Base-by-base conservation (phyloP, 2,329 filamentous ascomycete species). In the Aaosphaeria arxii region DNA sequence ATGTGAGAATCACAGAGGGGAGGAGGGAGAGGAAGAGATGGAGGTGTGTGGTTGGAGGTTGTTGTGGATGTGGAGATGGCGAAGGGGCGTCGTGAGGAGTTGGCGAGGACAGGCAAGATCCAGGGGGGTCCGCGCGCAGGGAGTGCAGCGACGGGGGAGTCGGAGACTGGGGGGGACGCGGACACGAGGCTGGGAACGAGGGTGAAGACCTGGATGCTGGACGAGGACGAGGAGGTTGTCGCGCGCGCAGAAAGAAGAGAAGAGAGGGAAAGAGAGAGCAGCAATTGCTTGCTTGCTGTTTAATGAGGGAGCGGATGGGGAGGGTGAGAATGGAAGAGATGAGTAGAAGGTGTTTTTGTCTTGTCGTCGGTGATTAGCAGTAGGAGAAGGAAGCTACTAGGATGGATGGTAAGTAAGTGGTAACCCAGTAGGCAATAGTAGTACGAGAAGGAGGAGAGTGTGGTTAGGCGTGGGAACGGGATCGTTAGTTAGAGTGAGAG, bases 41-140 rank as follows among this genome's bases (percentile, higher is more conserved):
- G 17, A 24, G 17, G 33, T 2, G 33, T 44, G 50, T 43, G 48
- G 44, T 52, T 36, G 29, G 55, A 52, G 43, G 55, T 42, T 42
- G 46, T 47, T 45, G 48, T 53, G 54, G 57, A 48, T 51, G 13
- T 9, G 17, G 41, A 31, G 17, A 43, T 17, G 45, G 17, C 11
- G 41, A 6, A 40, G 39, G 11, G 42, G 31, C 30, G 40, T 11
- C 7, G 39, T 4, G 39, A 42, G 24, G 45, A 50, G 55, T 54
- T 46, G 45, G 52, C 28, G 39, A n/a, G 13, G 53, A 46, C 54
- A 54, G 55, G 59, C 59, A 47, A 51, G 56, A 66, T 67, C 66
- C 64, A 68, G 64, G 66, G 63, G 33, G 63, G 30, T 31, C 7
- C 56, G 52, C 56, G 57, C 54, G 53, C 58, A 62, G 59, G 55